Conservation (phyloP, 1,284 basidiomycete genomes). For the Irpex lacteus region DNA sequence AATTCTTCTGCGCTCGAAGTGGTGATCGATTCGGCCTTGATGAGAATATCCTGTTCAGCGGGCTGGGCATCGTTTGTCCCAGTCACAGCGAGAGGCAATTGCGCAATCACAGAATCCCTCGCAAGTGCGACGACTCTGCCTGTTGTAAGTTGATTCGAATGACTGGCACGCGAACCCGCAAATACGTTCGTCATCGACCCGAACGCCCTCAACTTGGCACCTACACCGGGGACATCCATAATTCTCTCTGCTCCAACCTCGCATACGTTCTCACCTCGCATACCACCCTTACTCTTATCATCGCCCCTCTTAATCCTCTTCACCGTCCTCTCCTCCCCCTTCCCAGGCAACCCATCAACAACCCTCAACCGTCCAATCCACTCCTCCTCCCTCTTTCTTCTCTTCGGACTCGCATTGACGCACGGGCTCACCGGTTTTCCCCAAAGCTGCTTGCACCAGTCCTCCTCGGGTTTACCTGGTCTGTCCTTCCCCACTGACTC, state of each 20-base stretch:
- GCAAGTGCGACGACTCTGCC: no score
- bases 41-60: no score
- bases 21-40: no score
- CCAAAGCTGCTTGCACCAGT: conserved; percentile 40
- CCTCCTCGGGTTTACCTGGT: conserved; percentile 37
- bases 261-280: background rate
- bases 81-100: no score
- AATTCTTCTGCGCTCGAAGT: no score
- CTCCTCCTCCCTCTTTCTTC: conserved; percentile 30
- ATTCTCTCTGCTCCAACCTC: background rate
- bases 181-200: conserved; percentile 26
- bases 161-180: background rate
- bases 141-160: no score
- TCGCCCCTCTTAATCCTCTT: background rate
- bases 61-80: no score
- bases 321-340: conserved; percentile 1
- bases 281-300: background rate
- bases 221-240: background rate
- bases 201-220: conserved; percentile 6
- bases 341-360: conserved; percentile 18
- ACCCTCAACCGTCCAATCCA: conserved; percentile 35
- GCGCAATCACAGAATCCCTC: no score
- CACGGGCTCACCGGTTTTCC: conserved; percentile 36
- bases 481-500: conserved; percentile 48
- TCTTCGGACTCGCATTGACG: conserved; percentile 33